These are phyloP conservation scores for Tranzscheliella williamsii DNA, from an alignment of 1,284 basidiomycete species.

Conservation along the genomic window DNA sequence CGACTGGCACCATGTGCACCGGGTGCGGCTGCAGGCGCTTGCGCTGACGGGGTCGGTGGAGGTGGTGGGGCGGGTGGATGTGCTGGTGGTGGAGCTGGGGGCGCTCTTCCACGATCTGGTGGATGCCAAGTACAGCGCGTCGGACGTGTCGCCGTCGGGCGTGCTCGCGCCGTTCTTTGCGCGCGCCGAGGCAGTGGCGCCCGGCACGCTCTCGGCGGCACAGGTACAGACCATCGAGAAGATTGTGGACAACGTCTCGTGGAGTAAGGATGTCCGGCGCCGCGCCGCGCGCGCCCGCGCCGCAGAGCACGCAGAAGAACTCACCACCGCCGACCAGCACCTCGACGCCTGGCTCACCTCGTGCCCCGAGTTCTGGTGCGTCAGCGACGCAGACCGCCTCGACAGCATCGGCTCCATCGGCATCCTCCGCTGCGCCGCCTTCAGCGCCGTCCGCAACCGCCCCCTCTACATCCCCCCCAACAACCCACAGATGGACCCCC, in stretches of 20 bases:
- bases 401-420: conserved; percentile 91
- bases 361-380: conserved; percentile 83
- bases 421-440: conserved; percentile 83
- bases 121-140: conserved; percentile 75
- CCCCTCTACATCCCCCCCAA: conserved; percentile 68
- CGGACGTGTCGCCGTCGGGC: neutral
- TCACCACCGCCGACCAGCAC: conserved; percentile 3
- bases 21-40: conserved; percentile 77
- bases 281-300: neutral
- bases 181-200: neutral
- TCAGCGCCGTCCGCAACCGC: conserved; percentile 70
- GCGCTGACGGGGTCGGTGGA: conserved; percentile 67
- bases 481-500: conserved; percentile 19
- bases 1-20: conserved; percentile 83
- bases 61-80: conserved; percentile 63
- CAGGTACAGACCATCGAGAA: conserved; percentile 57
- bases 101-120: conserved; percentile 85
- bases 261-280: conserved; percentile 74
- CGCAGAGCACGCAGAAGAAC: neutral
- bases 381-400: conserved; percentile 87
- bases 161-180: conserved; percentile 14
- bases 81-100: conserved; percentile 73
- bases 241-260: conserved; percentile 81
- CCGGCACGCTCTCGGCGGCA: neutral
- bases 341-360: conserved; percentile 70